Conservation (phyloP, 768 basidiomycete genomes). For the Gautieria morchelliformis region DNA sequence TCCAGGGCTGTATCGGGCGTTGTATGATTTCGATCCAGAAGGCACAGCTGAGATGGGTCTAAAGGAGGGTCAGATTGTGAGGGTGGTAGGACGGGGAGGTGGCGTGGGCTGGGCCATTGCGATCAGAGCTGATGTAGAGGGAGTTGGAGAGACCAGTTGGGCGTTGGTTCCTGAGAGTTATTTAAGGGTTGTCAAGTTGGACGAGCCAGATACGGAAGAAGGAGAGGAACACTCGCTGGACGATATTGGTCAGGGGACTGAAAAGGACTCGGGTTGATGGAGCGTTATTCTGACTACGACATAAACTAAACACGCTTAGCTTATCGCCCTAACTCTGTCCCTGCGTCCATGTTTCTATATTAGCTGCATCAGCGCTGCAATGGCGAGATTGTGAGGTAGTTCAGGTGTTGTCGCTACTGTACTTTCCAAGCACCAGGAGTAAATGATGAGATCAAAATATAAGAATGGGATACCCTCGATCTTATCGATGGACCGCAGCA, state of each 20-base stretch:
- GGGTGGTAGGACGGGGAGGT: constrained; percentile 64
- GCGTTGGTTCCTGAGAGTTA: constrained; percentile 77
- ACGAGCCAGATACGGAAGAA: constrained; percentile 21
- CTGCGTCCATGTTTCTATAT: too few relatives aligned
- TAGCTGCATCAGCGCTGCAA: too few relatives aligned
- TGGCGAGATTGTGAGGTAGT: too few relatives aligned
- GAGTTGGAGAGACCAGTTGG: constrained; percentile 25
- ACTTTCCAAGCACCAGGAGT: too few relatives aligned
- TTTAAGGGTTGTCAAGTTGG: constrained; percentile 46
- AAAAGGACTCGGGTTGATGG: too few relatives aligned
- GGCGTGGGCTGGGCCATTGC: constrained; percentile 72
- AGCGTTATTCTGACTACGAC: too few relatives aligned
- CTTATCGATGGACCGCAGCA: too few relatives aligned
- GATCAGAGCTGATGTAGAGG: constrained; percentile 22
- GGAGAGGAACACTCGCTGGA: background rate
- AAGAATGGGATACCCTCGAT: too few relatives aligned
- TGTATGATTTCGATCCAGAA: constrained; percentile 74
- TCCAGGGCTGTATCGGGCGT: constrained; percentile 67
- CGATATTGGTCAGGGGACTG: background rate
- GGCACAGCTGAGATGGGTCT: constrained; percentile 77
- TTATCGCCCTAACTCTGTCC: too few relatives aligned
- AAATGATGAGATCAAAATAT: too few relatives aligned
- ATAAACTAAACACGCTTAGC: too few relatives aligned
- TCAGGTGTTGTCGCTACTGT: too few relatives aligned
- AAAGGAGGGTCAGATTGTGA: constrained; percentile 66